Conservation (phyloP, 148 eudicot genomes). For the Vaccinium darrowii region DNA sequence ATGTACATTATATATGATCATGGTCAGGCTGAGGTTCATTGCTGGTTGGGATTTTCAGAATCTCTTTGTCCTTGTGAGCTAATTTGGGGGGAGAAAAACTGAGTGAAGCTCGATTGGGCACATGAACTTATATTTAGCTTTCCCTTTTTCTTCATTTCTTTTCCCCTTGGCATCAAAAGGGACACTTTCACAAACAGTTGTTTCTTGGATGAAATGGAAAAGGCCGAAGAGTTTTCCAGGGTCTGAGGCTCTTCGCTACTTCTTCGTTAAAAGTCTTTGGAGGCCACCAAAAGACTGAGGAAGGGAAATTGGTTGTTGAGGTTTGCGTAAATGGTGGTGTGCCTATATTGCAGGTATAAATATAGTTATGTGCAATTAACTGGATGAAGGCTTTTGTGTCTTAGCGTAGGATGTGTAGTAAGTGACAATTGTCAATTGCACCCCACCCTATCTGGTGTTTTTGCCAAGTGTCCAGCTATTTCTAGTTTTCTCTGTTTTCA, state of each 20-base stretch:
- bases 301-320: background rate
- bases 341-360: background rate
- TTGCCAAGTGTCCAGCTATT: background rate
- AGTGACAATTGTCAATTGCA: background rate
- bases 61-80: background rate
- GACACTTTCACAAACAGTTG: background rate
- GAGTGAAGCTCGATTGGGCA: background rate
- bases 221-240: background rate
- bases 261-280: background rate
- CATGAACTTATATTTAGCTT: background rate
- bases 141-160: background rate
- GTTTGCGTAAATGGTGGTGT: background rate
- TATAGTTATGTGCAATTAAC: background rate
- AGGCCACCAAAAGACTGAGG: background rate
- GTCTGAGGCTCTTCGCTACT: background rate
- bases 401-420: background rate
- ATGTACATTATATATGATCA: background rate
- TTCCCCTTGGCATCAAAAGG: background rate
- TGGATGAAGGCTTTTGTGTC: background rate
- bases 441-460: background rate
- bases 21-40: background rate
- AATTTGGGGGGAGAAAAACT: background rate
- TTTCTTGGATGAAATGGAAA: background rate
- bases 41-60: background rate
- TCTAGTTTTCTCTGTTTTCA: background rate